These are phyloP conservation scores for Neopestalotiopsis clavispora DNA, from an alignment of 2,329 filamentous ascomycete species.

Conservation along the genomic window DNA sequence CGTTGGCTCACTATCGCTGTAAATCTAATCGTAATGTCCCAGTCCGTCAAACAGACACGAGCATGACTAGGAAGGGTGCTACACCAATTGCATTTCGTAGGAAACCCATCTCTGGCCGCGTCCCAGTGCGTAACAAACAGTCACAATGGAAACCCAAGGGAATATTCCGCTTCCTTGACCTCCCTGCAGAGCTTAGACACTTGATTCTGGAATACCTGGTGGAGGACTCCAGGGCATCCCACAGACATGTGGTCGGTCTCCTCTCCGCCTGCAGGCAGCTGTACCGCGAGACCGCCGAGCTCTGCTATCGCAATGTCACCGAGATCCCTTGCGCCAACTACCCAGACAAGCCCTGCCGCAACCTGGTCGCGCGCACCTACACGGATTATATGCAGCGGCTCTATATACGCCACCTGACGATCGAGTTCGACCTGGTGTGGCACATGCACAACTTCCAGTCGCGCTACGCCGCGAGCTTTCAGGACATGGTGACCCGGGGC, in stretches of 20 bases:
- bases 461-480: conserved; percentile 25
- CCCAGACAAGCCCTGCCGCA: conserved; percentile 22
- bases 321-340: conserved; percentile 24
- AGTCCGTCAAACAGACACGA: too few relatives aligned
- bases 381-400: conserved; percentile 28
- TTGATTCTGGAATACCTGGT: conserved; percentile 27
- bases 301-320: conserved; percentile 32
- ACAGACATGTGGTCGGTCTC: conserved; percentile 25
- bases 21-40: too few relatives aligned
- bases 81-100: conserved; percentile 12
- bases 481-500: conserved; percentile 30
- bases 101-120: conserved; percentile 6
- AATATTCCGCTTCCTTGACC: conserved; percentile 32
- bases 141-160: conserved; percentile 16
- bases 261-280: conserved; percentile 28
- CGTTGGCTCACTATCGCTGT: too few relatives aligned
- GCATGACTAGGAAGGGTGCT: too few relatives aligned
- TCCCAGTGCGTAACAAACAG: not conserved
- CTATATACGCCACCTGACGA: conserved; percentile 29
- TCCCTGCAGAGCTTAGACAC: conserved; percentile 32
- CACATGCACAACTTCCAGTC: conserved; percentile 27
- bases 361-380: conserved; percentile 23
- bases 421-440: conserved; percentile 28
- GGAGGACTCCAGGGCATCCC: conserved; percentile 16
- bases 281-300: conserved; percentile 31